A percentile compares a stretch with the other conserved stretches of the same genome.
Evolutionary conservation across 495 filamentous ascomycete genomes (phyloP).

Genomic region (Podospora pseudocomata): DNA sequence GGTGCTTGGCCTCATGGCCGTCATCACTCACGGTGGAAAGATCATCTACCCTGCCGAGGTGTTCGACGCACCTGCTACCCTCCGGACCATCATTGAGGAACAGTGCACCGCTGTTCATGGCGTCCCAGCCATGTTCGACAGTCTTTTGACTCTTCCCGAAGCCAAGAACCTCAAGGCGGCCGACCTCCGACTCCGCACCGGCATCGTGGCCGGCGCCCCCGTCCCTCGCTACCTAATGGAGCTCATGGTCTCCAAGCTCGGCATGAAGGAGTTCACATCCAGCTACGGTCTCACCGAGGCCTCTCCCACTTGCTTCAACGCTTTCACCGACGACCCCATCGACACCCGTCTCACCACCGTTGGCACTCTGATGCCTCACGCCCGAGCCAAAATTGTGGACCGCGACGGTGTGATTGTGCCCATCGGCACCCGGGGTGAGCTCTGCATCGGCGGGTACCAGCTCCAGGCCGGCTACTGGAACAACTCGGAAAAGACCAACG

Average conservation of each 20-base stretch:
- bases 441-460: conserved; percentile 67
- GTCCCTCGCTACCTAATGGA: conserved; percentile 64
- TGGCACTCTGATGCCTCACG: conserved; percentile 64
- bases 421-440: conserved; percentile 56
- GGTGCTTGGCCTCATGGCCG: conserved; percentile 64
- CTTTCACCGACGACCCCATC: conserved; percentile 61
- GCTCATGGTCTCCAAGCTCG: conserved; percentile 54
- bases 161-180: conserved; percentile 41
- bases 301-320: conserved; percentile 68
- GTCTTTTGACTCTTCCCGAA: conserved; percentile 53
- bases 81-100: conserved; percentile 59
- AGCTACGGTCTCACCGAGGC: conserved; percentile 73
- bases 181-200: conserved; percentile 57
- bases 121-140: conserved; percentile 71
- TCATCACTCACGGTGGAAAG: conserved; percentile 62
- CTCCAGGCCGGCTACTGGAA: conserved; percentile 68
- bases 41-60: conserved; percentile 63
- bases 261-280: conserved; percentile 65
- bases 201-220: conserved; percentile 66
- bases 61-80: conserved; percentile 57
- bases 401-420: conserved; percentile 56
- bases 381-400: conserved; percentile 64
- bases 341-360: conserved; percentile 58
- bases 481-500: conserved; percentile 64
- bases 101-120: conserved; percentile 67